A percentile compares a stretch with the other conserved stretches of the same genome.
Conservation (phyloP, 495 filamentous ascomycete species). For the Penicillium maclennaniae region DNA sequence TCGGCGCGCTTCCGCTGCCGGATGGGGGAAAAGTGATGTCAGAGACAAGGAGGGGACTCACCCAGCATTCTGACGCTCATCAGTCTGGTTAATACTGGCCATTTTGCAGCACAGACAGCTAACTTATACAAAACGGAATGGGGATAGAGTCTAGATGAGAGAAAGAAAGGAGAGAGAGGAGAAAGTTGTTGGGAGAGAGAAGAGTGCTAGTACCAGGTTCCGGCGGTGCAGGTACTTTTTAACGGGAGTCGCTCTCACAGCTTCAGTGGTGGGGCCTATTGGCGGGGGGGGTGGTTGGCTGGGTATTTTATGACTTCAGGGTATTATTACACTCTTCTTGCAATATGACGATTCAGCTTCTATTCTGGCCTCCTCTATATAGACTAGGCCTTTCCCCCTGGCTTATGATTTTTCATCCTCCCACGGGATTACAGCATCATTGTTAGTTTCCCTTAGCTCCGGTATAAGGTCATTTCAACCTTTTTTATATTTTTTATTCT, state of each 20-base stretch:
- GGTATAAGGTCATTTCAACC: background rate
- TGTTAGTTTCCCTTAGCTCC: background rate
- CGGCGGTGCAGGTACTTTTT: slow-evolving; percentile 43
- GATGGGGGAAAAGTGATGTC: slow-evolving; percentile 45
- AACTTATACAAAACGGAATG: slow-evolving; percentile 16
- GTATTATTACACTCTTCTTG: slow-evolving; percentile 10
- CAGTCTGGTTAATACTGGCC: slow-evolving; percentile 59
- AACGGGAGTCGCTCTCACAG: slow-evolving; percentile 24
- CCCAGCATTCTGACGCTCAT: slow-evolving; percentile 60
- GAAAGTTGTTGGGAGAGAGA: slow-evolving; percentile 20
- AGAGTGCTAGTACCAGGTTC: slow-evolving; percentile 26
- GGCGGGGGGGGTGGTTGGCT: slow-evolving; percentile 2
- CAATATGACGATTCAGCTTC: background rate
- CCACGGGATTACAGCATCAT: slow-evolving; percentile 3
- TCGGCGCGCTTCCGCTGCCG: slow-evolving; percentile 21
- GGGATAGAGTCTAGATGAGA: slow-evolving; percentile 13
- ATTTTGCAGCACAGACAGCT: slow-evolving; percentile 38
- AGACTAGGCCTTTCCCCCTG: background rate
- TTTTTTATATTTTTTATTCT: background rate
- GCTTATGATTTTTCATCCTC: background rate
- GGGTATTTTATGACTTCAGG: slow-evolving; percentile 21
- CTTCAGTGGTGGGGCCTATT: slow-evolving; percentile 24
- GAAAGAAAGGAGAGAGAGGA: slow-evolving; percentile 13
- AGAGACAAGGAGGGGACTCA: slow-evolving; percentile 50
- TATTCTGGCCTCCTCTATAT: background rate